Evolutionary conservation across 768 basidiomycete species (phyloP).

Genomic region (Kwoniella newhampshirensis): DNA sequence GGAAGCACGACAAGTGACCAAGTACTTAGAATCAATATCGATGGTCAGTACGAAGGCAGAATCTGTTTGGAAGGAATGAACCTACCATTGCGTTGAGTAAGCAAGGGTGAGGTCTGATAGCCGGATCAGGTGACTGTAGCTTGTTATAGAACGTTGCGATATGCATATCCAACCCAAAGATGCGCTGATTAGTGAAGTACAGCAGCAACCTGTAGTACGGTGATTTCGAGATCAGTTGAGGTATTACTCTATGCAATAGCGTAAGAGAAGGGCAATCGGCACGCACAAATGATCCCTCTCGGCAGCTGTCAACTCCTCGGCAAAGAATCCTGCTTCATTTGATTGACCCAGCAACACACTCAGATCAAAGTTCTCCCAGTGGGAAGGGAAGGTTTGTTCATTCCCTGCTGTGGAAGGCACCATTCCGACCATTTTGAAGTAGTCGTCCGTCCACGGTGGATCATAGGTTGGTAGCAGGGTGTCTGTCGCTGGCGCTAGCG

Average conservation of each 20-base stretch:
- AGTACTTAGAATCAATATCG: conserved; percentile 9
- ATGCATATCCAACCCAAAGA: conserved; percentile 28
- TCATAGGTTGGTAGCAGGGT: not conserved
- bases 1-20: conserved; percentile 20
- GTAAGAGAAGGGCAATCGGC: too few relatives aligned
- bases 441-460: conserved; percentile 1
- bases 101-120: conserved; percentile 20
- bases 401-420: conserved; percentile 6
- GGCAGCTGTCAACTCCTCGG: conserved; percentile 5
- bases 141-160: conserved; percentile 20
- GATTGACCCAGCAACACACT: not conserved
- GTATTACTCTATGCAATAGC: not conserved
- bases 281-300: conserved; percentile 30
- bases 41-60: not conserved
- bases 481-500: not conserved
- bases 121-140: conserved; percentile 13
- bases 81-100: conserved; percentile 26
- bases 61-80: not conserved
- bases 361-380: conserved; percentile 6
- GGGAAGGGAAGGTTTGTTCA: conserved; percentile 10
- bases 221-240: not conserved
- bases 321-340: not conserved
- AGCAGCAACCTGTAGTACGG: conserved; percentile 18
- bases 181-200: conserved; percentile 23
- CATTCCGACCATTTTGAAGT: conserved; percentile 3